Base-by-base conservation (phyloP, 1,139 yeast genomes). In the Blastobotrys buckinghamii region DNA sequence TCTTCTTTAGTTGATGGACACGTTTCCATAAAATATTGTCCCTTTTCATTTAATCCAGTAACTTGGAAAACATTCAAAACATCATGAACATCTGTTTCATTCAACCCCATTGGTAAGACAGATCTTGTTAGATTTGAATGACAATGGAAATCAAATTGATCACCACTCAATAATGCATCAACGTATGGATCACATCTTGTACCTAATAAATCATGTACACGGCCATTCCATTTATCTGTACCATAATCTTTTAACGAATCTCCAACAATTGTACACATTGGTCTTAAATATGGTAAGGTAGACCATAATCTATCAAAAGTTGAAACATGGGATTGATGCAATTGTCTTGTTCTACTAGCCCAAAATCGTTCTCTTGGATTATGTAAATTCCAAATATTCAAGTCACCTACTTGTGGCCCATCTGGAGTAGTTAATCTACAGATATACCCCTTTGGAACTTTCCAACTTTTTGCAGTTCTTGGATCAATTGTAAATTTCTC, bases 141-240 rank as follows among this genome's bases (percentile, higher is more conserved):
- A 62, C 86, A 81, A 60, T 81, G 86, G 64, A 74, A 74, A 58
- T 81, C 84, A 59, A 78, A 77, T 55, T 80, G 83, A 59, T 78
- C 79, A 50, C 82, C 78, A 19, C 55, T 49, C 45, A 81, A 69
- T 54, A 81, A 65, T 52, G 77, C 78, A 59, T 81, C 85, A 8
- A 79, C 84, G 56, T 81, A 81, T 1, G 86, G 86, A 55, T 81
- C 86, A 59, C 86, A 81, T 52, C 86, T 69, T 1, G 86, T 81
- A 27, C 86, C 86, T 60, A 81, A 69, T 40, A 82, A 71, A 59
- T 81, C 87, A 60, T 81, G 85, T 34, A 78, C 76, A 52, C 86
- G 69, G 47, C 84, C 83, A 48, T 82, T 82, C 79, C 81, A 76
- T 59, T 78, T 82, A 55, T 78, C 82, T 52, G 74, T 78, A 17